Base-by-base conservation (phyloP, 306 rosid genomes). In the Cicer bijugum region DNA sequence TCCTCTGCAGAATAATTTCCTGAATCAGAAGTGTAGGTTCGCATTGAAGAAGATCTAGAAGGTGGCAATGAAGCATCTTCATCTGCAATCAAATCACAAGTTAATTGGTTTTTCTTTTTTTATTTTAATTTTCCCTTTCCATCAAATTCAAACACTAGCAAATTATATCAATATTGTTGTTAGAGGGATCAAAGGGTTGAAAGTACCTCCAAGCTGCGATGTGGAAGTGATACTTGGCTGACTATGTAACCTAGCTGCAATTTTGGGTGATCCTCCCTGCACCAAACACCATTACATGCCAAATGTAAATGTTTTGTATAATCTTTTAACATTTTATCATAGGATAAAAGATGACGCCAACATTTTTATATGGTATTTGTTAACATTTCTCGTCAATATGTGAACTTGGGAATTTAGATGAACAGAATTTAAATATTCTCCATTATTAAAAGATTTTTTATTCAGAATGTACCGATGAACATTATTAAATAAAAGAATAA, bases 191-290 rank as follows among this genome's bases (percentile, higher is more conserved):
- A 23, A 57, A 57, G 39, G 14, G 69, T 48, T 68, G 60, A 67
- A 12, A 78, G 38, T 62, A 87, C 97, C 95, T 89, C 85, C 90
- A 80, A 44, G 55, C 17, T 80, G 88, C 5, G 88, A 75, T 19
- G 81, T 20, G 47, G 91, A 83, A 46, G 87, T 67, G 46, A 81
- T 20, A 85, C 84, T 77, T 55, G 77, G 71, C 59, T 88, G 87
- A 57, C 81, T 84, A 11, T 83, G 83, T 47, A 82, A 69, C 76
- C 72, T 84, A 19, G 87, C 82, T 17, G 45, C 85, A 63, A 58
- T 53, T 28, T 86, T 85, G 4, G 87, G 74, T 67, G 90, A 79
- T 60, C 89, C 90, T 52, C 75, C 81, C 93, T 90, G 56, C 12
- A 42, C 47, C 69, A 61, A 73, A 76, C 7, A 15, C 45, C 17